A percentile compares a stretch with the other conserved stretches of the same genome.
These are phyloP conservation scores for Lactarius sanguifluus DNA, from an alignment of 768 basidiomycete genomes.

Conservation along the genomic window DNA sequence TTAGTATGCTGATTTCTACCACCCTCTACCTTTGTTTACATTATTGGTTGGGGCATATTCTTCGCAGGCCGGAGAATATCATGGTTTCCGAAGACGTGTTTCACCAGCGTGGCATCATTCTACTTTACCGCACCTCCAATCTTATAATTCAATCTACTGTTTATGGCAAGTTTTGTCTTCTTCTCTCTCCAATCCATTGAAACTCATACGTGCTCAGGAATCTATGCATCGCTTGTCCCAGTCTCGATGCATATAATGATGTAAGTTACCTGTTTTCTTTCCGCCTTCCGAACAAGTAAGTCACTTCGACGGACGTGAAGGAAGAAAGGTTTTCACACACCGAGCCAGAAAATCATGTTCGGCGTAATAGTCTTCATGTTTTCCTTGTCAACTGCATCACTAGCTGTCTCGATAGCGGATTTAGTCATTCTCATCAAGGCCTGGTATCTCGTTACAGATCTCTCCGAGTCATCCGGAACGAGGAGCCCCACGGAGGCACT, in stretches of 20 bases:
- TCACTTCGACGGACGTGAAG: too few species aligned
- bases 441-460: background rate
- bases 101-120: background rate
- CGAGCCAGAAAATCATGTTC: conserved; percentile 4
- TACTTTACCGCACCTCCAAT: background rate
- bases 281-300: too few species aligned
- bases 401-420: conserved; percentile 1
- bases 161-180: background rate
- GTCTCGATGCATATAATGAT: conserved; percentile 7
- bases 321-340: background rate
- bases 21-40: background rate
- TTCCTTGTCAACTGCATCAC: conserved; percentile 9
- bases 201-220: background rate
- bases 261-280: conserved; percentile 4
- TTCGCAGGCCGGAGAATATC: background rate
- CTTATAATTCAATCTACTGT: background rate
- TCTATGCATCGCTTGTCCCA: conserved; percentile 17
- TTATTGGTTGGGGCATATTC: background rate
- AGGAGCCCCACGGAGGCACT: background rate
- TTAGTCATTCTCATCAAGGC: background rate
- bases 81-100: background rate
- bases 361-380: conserved; percentile 9
- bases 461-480: background rate
- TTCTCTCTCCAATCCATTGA: background rate
- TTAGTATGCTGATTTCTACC: background rate